Percentiles rank a stretch among this genome's conserved stretches.
phyloP scores from a whole-genome alignment of 2,329 filamentous ascomycete genomes.

The Pyricularia pennisetigena region DNA sequence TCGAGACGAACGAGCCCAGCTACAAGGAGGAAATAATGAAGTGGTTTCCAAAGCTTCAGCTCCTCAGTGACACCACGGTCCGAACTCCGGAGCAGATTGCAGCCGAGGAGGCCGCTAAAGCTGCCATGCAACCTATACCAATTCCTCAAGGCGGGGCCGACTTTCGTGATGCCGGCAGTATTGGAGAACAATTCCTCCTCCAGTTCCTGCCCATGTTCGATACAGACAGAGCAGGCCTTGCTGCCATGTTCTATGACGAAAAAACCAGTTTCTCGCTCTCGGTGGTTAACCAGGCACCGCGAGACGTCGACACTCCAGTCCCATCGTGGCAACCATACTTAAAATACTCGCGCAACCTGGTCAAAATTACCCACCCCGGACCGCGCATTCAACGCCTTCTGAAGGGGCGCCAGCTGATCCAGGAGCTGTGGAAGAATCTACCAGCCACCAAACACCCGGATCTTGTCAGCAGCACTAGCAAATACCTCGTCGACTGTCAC shows the following conservation, averaged over 20 bases:
- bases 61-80: constrained; percentile 66
- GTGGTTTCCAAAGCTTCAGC: constrained; percentile 75
- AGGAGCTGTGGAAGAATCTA: constrained; percentile 57
- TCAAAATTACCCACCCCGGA: constrained; percentile 50
- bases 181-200: constrained; percentile 67
- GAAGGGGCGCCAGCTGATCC: constrained; percentile 54
- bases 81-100: constrained; percentile 62
- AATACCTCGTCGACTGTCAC: constrained; percentile 79
- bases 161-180: constrained; percentile 64
- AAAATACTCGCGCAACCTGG: constrained; percentile 68
- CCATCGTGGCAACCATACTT: constrained; percentile 67
- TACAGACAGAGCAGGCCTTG: constrained; percentile 53
- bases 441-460: constrained; percentile 68
- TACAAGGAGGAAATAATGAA: constrained; percentile 60
- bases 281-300: constrained; percentile 51
- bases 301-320: constrained; percentile 30
- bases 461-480: constrained; percentile 53
- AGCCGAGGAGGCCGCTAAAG: constrained; percentile 38
- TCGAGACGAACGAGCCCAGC: constrained; percentile 48
- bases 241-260: constrained; percentile 63
- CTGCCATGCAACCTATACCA: constrained; percentile 38
- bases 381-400: constrained; percentile 53
- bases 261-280: constrained; percentile 66
- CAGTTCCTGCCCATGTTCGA: constrained; percentile 70
- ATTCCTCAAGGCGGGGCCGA: constrained; percentile 54